phyloP scores from a whole-genome alignment of 768 basidiomycete genomes.

The Megacollybia marginata region DNA sequence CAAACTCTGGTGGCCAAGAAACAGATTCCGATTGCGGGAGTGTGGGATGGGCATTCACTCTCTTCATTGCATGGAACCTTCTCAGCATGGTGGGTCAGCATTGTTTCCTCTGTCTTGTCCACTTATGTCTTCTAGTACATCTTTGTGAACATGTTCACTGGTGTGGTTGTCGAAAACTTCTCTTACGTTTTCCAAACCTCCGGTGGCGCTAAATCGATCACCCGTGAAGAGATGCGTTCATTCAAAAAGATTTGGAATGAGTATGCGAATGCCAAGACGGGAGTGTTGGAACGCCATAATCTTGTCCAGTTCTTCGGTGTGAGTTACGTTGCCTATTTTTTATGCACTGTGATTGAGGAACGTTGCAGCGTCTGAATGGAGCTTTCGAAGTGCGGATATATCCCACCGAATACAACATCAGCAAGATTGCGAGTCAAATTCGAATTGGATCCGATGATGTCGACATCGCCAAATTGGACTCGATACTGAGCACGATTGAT shows the following conservation, averaged over 20 bases:
- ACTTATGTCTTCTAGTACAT: slow-evolving; percentile 60
- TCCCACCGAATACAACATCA: slow-evolving; percentile 57
- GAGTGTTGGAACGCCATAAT: slow-evolving; percentile 61
- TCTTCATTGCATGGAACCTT: slow-evolving; percentile 94
- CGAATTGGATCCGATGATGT: slow-evolving; percentile 39
- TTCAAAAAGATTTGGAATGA: slow-evolving; percentile 95
- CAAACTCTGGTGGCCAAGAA: slow-evolving; percentile 35
- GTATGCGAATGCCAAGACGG: slow-evolving; percentile 72
- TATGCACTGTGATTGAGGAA: not conserved
- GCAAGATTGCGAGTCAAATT: slow-evolving; percentile 49
- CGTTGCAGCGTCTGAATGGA: slow-evolving; percentile 64
- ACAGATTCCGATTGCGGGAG: slow-evolving; percentile 85
- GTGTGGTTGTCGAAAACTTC: slow-evolving; percentile 94
- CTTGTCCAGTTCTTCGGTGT: slow-evolving; percentile 82
- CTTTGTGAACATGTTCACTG: slow-evolving; percentile 93
- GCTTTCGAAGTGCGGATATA: slow-evolving; percentile 88
- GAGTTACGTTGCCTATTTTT: slow-evolving; percentile 21
- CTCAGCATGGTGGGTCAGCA: slow-evolving; percentile 72
- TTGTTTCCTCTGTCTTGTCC: not conserved
- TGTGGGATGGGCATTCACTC: slow-evolving; percentile 67
- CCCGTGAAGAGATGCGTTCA: slow-evolving; percentile 84
- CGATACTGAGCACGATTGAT: slow-evolving; percentile 59
- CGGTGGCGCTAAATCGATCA: slow-evolving; percentile 73
- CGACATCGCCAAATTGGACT: slow-evolving; percentile 56
- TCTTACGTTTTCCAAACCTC: slow-evolving; percentile 91